Evolutionary conservation across 805 yeast genomes (phyloP).

Genomic region (Nakazawaea siamensis): DNA sequence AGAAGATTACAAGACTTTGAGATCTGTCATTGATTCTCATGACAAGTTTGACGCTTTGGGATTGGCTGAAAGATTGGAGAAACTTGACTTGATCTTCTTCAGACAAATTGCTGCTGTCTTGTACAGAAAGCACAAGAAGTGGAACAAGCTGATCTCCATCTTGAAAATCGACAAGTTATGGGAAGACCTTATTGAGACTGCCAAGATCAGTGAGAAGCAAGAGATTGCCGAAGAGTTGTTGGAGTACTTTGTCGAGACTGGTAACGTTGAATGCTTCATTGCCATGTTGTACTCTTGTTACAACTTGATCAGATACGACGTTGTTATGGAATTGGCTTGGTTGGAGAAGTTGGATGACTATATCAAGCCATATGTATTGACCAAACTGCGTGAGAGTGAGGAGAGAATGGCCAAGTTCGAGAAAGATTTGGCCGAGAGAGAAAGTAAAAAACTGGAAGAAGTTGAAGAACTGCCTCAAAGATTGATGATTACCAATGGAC

Average conservation of each 20-base stretch:
- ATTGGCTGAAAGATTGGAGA: conserved; percentile 86
- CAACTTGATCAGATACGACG: conserved; percentile 69
- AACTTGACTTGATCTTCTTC: conserved; percentile 84
- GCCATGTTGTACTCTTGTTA: conserved; percentile 86
- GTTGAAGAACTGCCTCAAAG: conserved; percentile 54
- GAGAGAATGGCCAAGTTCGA: conserved; percentile 56
- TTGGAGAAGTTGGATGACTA: conserved; percentile 74
- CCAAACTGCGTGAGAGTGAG: conserved; percentile 73
- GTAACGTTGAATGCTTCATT: conserved; percentile 90
- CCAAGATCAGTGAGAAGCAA: conserved; percentile 67
- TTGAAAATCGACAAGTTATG: conserved; percentile 89
- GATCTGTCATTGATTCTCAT: conserved; percentile 78
- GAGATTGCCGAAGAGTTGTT: conserved; percentile 85
- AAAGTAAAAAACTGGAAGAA: conserved; percentile 39
- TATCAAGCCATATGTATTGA: conserved; percentile 87
- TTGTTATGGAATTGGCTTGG: conserved; percentile 88
- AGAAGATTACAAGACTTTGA: conserved; percentile 86
- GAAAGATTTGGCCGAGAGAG: conserved; percentile 63
- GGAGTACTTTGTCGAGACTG: conserved; percentile 91
- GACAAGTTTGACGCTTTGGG: conserved; percentile 91
- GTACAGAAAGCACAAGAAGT: conserved; percentile 91
- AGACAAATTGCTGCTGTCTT: conserved; percentile 93
- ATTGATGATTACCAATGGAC: conserved; percentile 76
- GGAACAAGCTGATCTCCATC: conserved; percentile 80
- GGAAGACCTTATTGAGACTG: conserved; percentile 91